Percentiles rank a stretch among this genome's conserved stretches.
Evolutionary conservation across 495 filamentous ascomycete species (phyloP).

Genomic region (Aspergillus funiculosus): DNA sequence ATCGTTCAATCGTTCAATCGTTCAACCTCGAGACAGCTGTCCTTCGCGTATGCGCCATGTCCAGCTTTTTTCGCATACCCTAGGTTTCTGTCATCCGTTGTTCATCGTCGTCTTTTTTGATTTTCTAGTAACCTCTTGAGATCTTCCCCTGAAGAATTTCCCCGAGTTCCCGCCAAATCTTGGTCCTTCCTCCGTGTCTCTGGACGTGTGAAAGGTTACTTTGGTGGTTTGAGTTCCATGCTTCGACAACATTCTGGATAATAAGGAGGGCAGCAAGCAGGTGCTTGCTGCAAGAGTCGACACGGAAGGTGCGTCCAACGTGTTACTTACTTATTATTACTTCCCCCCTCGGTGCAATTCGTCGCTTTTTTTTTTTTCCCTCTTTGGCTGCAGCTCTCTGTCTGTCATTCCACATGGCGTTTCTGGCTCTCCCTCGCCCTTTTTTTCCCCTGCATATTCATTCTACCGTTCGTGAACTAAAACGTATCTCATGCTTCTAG

Average conservation of each 20-base stretch:
- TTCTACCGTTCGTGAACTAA: conserved; percentile 10
- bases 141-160: conserved; percentile 19
- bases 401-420: no score
- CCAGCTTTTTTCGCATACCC: conserved; percentile 22
- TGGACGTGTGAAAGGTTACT: conserved; percentile 23
- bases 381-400: background rate
- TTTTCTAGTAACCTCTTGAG: conserved; percentile 9
- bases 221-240: conserved; percentile 39
- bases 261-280: conserved; percentile 51
- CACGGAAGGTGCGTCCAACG: conserved; percentile 41
- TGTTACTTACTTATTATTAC: no score
- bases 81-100: conserved; percentile 26
- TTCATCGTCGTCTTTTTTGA: conserved; percentile 11
- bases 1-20: conserved; percentile 15
- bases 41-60: conserved; percentile 30
- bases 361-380: conserved; percentile 8
- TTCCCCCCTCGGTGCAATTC: no score
- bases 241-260: conserved; percentile 49
- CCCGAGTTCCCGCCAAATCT: background rate
- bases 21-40: conserved; percentile 24
- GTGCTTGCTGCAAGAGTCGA: conserved; percentile 51
- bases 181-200: no score
- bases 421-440: no score
- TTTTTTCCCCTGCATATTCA: conserved; percentile 3
- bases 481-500: conserved; percentile 24